Conservation (phyloP, 257 asterid genomes). For the Solanum lignicaule region DNA sequence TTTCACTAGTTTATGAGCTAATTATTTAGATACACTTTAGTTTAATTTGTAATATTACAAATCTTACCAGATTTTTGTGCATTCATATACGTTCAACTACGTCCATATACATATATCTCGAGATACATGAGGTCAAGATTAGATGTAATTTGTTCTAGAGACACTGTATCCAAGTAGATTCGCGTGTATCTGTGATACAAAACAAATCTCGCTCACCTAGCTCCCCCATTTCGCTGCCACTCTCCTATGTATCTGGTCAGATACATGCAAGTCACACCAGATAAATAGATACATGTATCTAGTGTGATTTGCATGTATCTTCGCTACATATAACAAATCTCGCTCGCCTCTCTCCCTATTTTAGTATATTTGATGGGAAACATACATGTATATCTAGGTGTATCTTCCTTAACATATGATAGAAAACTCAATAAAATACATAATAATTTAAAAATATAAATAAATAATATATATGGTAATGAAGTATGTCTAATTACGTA, state of each 20-base stretch:
- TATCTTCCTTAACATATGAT: background rate
- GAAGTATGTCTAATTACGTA: too few relatives aligned
- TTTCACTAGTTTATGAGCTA: too few relatives aligned
- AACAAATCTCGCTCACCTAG: background rate
- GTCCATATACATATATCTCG: background rate
- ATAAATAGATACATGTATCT: background rate
- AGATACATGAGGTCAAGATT: background rate
- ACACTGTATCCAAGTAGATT: background rate
- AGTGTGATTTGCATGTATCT: background rate
- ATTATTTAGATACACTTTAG: background rate
- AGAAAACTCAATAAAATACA: too few relatives aligned
- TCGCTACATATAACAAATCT: background rate
- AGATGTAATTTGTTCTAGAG: too few relatives aligned
- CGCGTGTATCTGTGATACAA: too few relatives aligned
- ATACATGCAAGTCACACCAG: too few relatives aligned
- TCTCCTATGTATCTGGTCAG: background rate
- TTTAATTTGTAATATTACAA: background rate
- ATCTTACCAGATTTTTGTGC: background rate
- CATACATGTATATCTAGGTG: too few relatives aligned
- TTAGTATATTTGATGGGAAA: too few relatives aligned
- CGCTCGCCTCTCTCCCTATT: background rate
- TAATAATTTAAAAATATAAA: too few relatives aligned
- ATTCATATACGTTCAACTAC: too few relatives aligned
- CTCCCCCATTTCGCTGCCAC: background rate
- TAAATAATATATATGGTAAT: too few relatives aligned